Evolutionary conservation across 805 yeast species (phyloP).

Genomic region (Jamesozyma spencerorum): DNA sequence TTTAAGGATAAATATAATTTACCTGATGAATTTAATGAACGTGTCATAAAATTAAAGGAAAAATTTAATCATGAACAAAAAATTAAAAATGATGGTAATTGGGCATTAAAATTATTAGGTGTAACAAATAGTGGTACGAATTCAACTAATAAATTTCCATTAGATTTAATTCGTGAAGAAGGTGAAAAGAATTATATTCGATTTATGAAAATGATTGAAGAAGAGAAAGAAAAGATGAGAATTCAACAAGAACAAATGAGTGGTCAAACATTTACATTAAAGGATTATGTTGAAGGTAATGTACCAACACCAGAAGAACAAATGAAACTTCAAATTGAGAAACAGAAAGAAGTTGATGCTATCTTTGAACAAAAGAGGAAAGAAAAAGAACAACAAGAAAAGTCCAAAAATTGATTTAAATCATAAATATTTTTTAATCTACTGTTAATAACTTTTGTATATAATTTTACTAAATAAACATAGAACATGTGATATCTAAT

Average conservation of each 20-base stretch:
- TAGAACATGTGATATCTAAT: too few species aligned
- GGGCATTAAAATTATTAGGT: constrained; percentile 58
- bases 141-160: constrained; percentile 42
- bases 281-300: constrained; percentile 77
- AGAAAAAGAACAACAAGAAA: constrained; percentile 5
- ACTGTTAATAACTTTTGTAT: neutral
- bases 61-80: constrained; percentile 53
- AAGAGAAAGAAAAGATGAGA: constrained; percentile 56
- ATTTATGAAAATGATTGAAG: constrained; percentile 73
- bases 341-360: constrained; percentile 33
- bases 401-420: neutral
- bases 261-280: constrained; percentile 65
- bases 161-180: constrained; percentile 82
- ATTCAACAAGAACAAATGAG: constrained; percentile 75
- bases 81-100: constrained; percentile 36
- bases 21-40: constrained; percentile 67
- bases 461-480: neutral
- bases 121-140: constrained; percentile 24
- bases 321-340: constrained; percentile 35
- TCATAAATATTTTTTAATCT: neutral
- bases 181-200: constrained; percentile 83
- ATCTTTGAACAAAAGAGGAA: constrained; percentile 26
- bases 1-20: constrained; percentile 59
- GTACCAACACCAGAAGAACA: constrained; percentile 66
- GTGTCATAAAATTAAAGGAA: constrained; percentile 68